Evolutionary conservation across 441 rosid genomes (phyloP).

Genomic region (Gossypium schwendimanii): DNA sequence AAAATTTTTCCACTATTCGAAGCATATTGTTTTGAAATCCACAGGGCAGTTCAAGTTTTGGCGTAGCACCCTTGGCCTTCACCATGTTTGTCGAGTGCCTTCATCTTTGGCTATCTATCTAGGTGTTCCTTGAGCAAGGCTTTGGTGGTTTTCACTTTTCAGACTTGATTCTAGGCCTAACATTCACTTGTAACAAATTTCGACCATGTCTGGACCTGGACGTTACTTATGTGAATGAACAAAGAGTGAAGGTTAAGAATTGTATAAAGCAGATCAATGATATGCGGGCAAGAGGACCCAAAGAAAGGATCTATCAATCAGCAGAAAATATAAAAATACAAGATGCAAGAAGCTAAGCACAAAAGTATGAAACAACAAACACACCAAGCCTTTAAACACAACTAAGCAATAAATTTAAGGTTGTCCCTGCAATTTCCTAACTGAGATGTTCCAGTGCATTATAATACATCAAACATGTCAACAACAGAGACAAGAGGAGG

Average conservation of each 20-base stretch:
- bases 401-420: constrained; percentile 8
- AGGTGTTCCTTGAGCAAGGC: too few relatives aligned
- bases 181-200: too few relatives aligned
- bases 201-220: too few relatives aligned
- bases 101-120: too few relatives aligned
- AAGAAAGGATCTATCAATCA: background rate
- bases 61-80: too few relatives aligned
- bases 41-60: too few relatives aligned
- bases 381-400: constrained; percentile 7
- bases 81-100: too few relatives aligned
- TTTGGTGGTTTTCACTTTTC: background rate
- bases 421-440: constrained; percentile 23
- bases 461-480: constrained; percentile 34
- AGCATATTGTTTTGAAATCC: too few relatives aligned
- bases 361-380: background rate
- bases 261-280: background rate
- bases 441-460: constrained; percentile 21
- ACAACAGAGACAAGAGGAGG: constrained; percentile 22
- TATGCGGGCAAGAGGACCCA: background rate
- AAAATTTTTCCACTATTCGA: too few relatives aligned
- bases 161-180: background rate
- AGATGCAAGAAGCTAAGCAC: background rate
- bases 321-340: background rate
- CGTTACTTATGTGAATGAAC: background rate
- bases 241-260: background rate